A percentile compares a stretch with the other conserved stretches of the same genome.
Conservation (phyloP, 305 asterid species). For the Fraxinus velutina region DNA sequence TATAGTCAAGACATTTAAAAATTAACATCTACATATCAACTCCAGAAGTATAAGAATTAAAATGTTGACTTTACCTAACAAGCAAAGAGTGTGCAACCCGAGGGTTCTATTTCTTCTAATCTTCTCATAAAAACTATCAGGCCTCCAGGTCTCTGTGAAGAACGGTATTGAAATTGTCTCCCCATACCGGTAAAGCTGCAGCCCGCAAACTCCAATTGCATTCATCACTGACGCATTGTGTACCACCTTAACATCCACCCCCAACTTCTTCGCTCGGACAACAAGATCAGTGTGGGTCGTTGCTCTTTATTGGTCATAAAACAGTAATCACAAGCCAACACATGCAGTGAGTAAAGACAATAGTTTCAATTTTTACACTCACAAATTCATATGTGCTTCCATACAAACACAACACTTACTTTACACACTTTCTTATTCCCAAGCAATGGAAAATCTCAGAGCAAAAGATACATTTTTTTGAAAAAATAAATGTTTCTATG, state of each 20-base stretch:
- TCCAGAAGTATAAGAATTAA: neutral
- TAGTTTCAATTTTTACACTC: neutral
- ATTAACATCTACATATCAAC: neutral
- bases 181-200: slow-evolving; percentile 86
- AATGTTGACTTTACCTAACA: slow-evolving; percentile 49
- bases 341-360: slow-evolving; percentile 1
- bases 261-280: slow-evolving; percentile 77
- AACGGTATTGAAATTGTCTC: slow-evolving; percentile 84
- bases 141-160: slow-evolving; percentile 93
- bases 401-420: neutral
- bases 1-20: neutral
- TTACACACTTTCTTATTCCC: neutral
- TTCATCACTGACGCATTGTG: slow-evolving; percentile 94
- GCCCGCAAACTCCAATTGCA: slow-evolving; percentile 86
- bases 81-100: slow-evolving; percentile 86
- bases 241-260: slow-evolving; percentile 71
- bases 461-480: neutral
- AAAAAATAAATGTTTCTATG: neutral
- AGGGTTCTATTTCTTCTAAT: slow-evolving; percentile 55
- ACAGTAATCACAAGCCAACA: slow-evolving; percentile 1
- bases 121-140: slow-evolving; percentile 87
- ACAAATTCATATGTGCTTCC: slow-evolving; percentile 1
- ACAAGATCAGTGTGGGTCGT: slow-evolving; percentile 91
- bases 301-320: slow-evolving; percentile 50
- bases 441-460: neutral